A percentile compares a stretch with the other conserved stretches of the same genome.
Evolutionary conservation across 2,329 filamentous ascomycete genomes (phyloP).

Genomic region (Claviceps maximensis): DNA sequence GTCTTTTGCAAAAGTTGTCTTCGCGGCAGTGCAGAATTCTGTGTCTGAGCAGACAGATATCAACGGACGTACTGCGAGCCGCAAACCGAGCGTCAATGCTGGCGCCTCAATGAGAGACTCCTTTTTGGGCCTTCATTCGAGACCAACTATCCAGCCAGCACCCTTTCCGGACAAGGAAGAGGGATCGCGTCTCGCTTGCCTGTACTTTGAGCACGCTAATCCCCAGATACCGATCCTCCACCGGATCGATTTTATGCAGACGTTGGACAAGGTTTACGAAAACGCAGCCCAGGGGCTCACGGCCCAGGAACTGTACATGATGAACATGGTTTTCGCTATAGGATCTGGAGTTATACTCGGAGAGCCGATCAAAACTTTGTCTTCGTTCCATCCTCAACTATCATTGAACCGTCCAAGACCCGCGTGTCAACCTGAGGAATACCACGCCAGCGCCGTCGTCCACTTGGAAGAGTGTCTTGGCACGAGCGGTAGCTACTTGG

Average conservation of each 20-base stretch:
- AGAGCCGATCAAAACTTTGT: slow-evolving; percentile 38
- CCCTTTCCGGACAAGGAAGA: slow-evolving; percentile 69
- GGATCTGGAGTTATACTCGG: slow-evolving; percentile 85
- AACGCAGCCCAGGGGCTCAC: slow-evolving; percentile 53
- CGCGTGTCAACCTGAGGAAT: slow-evolving; percentile 76
- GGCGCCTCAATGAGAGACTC: slow-evolving; percentile 81
- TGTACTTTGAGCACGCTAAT: slow-evolving; percentile 95
- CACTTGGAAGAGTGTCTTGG: slow-evolving; percentile 81
- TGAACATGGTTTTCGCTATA: slow-evolving; percentile 96
- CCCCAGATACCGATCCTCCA: slow-evolving; percentile 91
- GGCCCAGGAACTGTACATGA: slow-evolving; percentile 74
- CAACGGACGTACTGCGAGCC: slow-evolving; percentile 13
- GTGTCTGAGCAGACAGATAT: slow-evolving; percentile 46
- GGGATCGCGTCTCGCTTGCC: slow-evolving; percentile 56
- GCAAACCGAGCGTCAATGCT: slow-evolving; percentile 12
- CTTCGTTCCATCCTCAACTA: slow-evolving; percentile 19
- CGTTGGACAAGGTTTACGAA: slow-evolving; percentile 72
- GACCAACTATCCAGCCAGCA: slow-evolving; percentile 73
- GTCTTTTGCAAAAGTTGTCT: slow-evolving; percentile 86
- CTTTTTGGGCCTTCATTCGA: slow-evolving; percentile 92
- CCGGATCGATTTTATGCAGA: slow-evolving; percentile 74
- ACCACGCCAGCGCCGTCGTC: slow-evolving; percentile 87
- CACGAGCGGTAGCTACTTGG: slow-evolving; percentile 74
- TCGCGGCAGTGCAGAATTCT: slow-evolving; percentile 74
- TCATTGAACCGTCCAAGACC: slow-evolving; percentile 17